These are phyloP conservation scores for Peronospora destructor DNA, from an alignment of 352 stramenopile species.

Conservation along the genomic window DNA sequence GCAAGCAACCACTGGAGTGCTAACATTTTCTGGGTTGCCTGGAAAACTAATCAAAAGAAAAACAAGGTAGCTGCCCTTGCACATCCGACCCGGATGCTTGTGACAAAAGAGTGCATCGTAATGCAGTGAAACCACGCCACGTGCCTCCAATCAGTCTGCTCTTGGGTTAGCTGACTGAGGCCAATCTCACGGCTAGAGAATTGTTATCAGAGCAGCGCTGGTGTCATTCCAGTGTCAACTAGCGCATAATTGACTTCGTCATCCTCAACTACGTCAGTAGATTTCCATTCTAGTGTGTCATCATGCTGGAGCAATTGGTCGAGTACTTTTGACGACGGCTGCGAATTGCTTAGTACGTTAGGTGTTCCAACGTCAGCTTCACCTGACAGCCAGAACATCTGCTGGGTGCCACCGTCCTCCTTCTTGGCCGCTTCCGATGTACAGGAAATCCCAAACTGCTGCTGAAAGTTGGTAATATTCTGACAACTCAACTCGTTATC, in stretches of 20 bases:
- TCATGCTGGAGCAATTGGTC: conserved; percentile 31
- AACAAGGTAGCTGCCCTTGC: conserved; percentile 17
- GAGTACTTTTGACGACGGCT: conserved; percentile 21
- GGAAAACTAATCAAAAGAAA: too few species aligned
- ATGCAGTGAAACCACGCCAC: conserved; percentile 1
- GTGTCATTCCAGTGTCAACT: conserved; percentile 21
- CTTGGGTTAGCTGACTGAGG: too few species aligned
- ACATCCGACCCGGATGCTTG: conserved; percentile 1
- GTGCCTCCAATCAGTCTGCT: too few species aligned
- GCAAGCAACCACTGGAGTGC: too few species aligned
- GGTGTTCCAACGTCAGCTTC: background rate
- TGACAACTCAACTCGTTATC: conserved; percentile 2
- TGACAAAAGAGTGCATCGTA: conserved; percentile 1
- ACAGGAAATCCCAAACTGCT: conserved; percentile 6
- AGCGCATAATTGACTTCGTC: conserved; percentile 25
- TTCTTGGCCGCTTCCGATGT: conserved; percentile 1
- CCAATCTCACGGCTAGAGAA: conserved; percentile 6
- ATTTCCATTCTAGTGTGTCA: conserved; percentile 30
- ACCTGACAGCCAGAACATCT: conserved; percentile 11
- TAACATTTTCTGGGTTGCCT: background rate
- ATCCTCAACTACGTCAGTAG: conserved; percentile 11
- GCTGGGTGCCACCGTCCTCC: background rate
- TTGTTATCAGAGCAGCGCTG: conserved; percentile 25
- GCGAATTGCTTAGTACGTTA: conserved; percentile 2
- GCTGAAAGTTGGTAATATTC: conserved; percentile 7